Evolutionary conservation across 495 filamentous ascomycete genomes (phyloP), one percentile per base, ranked within the genome.

Genomic region (Hypoxylon perforatum): DNA sequence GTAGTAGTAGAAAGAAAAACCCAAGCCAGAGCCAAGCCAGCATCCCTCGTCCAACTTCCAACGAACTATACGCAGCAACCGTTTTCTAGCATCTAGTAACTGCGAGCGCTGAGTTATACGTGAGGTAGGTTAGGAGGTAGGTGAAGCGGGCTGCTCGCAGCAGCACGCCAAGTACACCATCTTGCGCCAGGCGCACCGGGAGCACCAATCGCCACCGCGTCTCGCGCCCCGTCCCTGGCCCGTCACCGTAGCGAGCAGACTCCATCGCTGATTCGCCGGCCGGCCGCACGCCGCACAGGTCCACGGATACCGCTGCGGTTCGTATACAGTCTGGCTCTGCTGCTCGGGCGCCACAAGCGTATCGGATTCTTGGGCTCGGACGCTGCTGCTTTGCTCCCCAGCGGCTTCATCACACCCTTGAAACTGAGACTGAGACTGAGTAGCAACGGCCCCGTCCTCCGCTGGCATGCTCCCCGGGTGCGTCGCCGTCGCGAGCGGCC

Each of bases 151-250:
- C 3, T 35, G 47, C 56, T 54, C 57, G 28, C 57, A 66, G 47
- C 69, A 72, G 42, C 72, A 72, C 48, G 60, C 67, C 4, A 36
- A 8, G 15, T 38, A 56, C 4, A 56, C 25, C 17, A 74, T 38
- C 60, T 70, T 72, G 19, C 69, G 49, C 59, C 65, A 70, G 8
- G 66, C 66, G 18, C 72, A 74, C n/a, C 72, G 52, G 19, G 63
- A 33, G 22, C 72, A 74, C 72, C 72, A 74, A 4, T 72, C 65
- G 0, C 57, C 19, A 4, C 71, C 72, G 2, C 65, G 65, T 18
- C 72, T 46, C 22, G 39, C 39, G 4, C 65, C 72, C 10, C 18
- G 17, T 5, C 72, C 66, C 7, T 19, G 28, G 10, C 72, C 66
- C 10, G 51, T 21, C 0, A 72, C 8, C 41, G 69, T 65, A 2